phyloP scores from a whole-genome alignment of 139 green algal species.

The Eudorina sp. region DNA sequence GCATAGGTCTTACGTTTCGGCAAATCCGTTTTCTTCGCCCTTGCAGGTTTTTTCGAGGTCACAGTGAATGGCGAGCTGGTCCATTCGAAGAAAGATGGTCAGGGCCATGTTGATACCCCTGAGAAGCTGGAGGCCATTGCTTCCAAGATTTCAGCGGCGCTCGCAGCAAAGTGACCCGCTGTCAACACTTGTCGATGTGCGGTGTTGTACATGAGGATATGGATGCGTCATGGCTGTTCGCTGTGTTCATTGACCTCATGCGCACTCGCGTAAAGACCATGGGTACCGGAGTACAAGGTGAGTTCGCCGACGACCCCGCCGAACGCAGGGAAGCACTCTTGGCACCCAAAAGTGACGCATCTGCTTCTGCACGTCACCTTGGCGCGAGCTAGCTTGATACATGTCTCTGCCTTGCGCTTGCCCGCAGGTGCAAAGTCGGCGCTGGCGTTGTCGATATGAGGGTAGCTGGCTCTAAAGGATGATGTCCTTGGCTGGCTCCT shows the following conservation, averaged over 20 bases:
- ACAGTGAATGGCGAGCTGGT: constrained; percentile 40
- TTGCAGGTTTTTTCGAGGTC: constrained; percentile 40
- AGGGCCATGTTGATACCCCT: constrained; percentile 3
- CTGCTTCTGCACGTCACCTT: neutral
- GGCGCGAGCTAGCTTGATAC: neutral
- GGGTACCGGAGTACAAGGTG: no score
- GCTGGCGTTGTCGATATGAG: neutral
- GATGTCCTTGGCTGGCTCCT: neutral
- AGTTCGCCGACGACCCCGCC: neutral
- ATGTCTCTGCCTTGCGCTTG: neutral
- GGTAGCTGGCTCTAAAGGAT: neutral
- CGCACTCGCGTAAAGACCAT: no score
- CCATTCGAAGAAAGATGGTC: constrained; percentile 24
- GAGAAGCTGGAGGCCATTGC: constrained; percentile 16
- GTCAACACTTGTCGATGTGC: neutral
- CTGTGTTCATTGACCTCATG: neutral
- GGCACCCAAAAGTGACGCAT: neutral
- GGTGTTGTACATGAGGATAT: neutral
- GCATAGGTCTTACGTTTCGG: no score
- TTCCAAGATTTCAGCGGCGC: neutral
- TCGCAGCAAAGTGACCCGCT: neutral
- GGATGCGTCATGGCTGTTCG: neutral
- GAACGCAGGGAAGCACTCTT: neutral
- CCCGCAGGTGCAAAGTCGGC: neutral
- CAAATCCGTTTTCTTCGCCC: neutral